A percentile compares a stretch with the other conserved stretches of the same genome.
Evolutionary conservation across 1,284 basidiomycete genomes (phyloP).

Genomic region (Puccinia triticina): DNA sequence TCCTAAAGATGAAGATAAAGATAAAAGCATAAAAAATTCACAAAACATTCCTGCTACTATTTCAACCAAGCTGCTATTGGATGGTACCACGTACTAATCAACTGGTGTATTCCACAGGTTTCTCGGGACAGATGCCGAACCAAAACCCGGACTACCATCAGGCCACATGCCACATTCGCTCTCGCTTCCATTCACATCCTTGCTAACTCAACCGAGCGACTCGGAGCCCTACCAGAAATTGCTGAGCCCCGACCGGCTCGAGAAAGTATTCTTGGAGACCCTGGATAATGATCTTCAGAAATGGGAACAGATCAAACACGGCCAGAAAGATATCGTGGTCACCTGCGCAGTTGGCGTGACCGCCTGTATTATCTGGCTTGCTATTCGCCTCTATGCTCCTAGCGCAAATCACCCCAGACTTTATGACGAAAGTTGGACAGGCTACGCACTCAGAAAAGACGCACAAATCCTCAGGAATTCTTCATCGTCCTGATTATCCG

Average conservation of each 20-base stretch:
- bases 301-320: constrained; percentile 56
- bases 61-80: not conserved
- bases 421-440: constrained; percentile 61
- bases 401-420: constrained; percentile 58
- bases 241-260: constrained; percentile 67
- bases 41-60: not conserved
- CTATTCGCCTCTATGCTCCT: constrained; percentile 71
- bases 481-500: too few species aligned
- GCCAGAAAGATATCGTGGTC: constrained; percentile 51
- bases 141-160: constrained; percentile 79
- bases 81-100: not conserved
- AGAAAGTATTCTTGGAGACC: constrained; percentile 66
- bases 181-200: constrained; percentile 79
- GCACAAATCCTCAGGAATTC: constrained; percentile 4
- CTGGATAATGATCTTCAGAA: constrained; percentile 64
- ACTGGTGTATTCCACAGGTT: constrained; percentile 54
- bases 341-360: constrained; percentile 78
- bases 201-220: constrained; percentile 66
- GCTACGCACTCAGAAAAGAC: constrained; percentile 45
- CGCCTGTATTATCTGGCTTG: constrained; percentile 87
- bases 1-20: not conserved
- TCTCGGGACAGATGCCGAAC: constrained; percentile 79
- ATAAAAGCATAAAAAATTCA: too few species aligned
- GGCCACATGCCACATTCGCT: constrained; percentile 90
- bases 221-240: constrained; percentile 69